phyloP scores from a whole-genome alignment of 164 flowering plant species.

The Magnolia sinica region DNA sequence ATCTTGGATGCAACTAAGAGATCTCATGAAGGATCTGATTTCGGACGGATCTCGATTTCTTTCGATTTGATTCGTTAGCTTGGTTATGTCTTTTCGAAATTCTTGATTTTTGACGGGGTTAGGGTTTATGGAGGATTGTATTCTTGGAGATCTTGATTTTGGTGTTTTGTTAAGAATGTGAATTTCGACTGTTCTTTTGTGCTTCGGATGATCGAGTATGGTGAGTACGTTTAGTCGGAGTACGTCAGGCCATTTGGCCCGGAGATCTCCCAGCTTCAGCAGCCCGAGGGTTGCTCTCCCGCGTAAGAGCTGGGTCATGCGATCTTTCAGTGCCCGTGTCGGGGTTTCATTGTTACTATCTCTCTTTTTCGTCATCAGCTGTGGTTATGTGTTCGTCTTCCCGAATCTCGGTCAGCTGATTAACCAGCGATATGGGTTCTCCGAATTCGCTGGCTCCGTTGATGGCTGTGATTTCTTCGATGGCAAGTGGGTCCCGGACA shows the following conservation, averaged over 20 bases:
- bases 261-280: constrained; percentile 34
- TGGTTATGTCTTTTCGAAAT: not conserved
- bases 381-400: constrained; percentile 50
- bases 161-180: not conserved
- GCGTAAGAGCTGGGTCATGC: constrained; percentile 34
- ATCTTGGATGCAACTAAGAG: not conserved
- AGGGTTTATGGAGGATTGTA: not conserved
- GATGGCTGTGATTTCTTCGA: constrained; percentile 58
- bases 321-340: constrained; percentile 28
- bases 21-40: not conserved
- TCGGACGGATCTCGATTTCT: not conserved
- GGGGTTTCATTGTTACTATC: constrained; percentile 36
- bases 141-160: not conserved
- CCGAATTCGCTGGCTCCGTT: constrained; percentile 13
- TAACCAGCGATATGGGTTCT: constrained; percentile 21
- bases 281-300: constrained; percentile 39
- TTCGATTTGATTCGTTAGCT: not conserved
- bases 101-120: not conserved
- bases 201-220: constrained; percentile 15
- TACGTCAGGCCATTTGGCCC: constrained; percentile 25
- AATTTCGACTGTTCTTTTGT: not conserved
- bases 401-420: constrained; percentile 46
- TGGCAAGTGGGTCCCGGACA: constrained; percentile 71
- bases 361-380: constrained; percentile 37
- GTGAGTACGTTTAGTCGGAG: constrained; percentile 44